Base-by-base conservation (phyloP, 2,329 filamentous ascomycete species). In the Cladosporium phlei region DNA sequence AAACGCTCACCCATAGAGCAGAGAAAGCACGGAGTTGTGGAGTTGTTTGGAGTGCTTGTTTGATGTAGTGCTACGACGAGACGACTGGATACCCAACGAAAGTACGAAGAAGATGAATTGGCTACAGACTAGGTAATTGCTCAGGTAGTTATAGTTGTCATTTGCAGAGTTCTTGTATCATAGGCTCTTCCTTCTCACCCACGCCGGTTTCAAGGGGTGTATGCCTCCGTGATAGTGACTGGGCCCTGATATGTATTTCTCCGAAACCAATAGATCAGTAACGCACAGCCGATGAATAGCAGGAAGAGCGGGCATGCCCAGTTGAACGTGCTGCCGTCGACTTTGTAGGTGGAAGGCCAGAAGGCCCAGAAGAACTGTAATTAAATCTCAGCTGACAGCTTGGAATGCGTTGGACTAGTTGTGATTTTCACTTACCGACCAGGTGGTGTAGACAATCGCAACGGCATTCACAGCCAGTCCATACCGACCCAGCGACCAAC, bases 401-500 rank as follows among this genome's bases (percentile, higher is more conserved):
- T n/a, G n/a, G n/a, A n/a, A n/a, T n/a, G n/a, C n/a, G n/a, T n/a
- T n/a, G n/a, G n/a, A n/a, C n/a, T n/a, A n/a, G n/a, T n/a, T n/a
- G n/a, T n/a, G n/a, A n/a, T n/a, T n/a, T n/a, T n/a, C 3, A 47
- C 45, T 40, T 16, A 29, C 45, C 34, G 45, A 39, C 37, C 45
- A 59, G 4, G 39, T 50, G 10, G 58, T 56, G 34, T 58, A 58
- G 17, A 51, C n/a, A 17, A 58, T 46, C 4, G 57, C 56, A 27
- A 59, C 51, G 12, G 48, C 28, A 14, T 61, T 60, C 25, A 60
- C 54, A 6, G 49, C 48, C n/a, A 60, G 28, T 8, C 58, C 58
- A 12, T 40, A 46, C 17, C 28, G 34, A 5, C 59, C 59, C 2
- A 61, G 48, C 27, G 52, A 54, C 52, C 56, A 61, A 6, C 53